Evolutionary conservation across 495 filamentous ascomycete species (phyloP).

Genomic region (Copromyces sp.): DNA sequence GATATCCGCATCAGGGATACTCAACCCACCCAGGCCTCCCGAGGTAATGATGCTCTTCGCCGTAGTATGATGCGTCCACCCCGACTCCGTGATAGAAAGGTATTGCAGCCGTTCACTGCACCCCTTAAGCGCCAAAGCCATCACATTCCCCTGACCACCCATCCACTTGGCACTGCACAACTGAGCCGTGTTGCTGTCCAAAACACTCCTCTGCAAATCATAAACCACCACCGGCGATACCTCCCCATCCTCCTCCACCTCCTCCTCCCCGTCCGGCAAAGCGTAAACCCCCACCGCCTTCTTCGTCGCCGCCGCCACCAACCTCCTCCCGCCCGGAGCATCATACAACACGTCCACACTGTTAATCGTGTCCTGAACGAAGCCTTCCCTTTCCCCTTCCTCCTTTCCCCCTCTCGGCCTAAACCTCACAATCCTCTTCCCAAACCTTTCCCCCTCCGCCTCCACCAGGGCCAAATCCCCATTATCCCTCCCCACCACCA

Average conservation of each 20-base stretch:
- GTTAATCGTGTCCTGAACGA: constrained; percentile 21
- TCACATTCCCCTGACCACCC: constrained; percentile 16
- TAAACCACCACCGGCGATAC: constrained; percentile 9
- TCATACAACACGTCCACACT: constrained; percentile 22
- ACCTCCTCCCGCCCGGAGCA: not conserved
- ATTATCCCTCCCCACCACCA: constrained; percentile 33
- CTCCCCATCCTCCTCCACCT: constrained; percentile 1
- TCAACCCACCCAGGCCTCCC: not conserved
- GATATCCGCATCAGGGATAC: constrained; percentile 9
- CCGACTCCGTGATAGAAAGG: constrained; percentile 27
- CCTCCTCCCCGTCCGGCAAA: constrained; percentile 2
- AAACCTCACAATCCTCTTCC: constrained; percentile 21
- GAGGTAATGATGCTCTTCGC: constrained; percentile 11
- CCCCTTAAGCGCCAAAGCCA: constrained; percentile 28
- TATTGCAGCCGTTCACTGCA: constrained; percentile 28
- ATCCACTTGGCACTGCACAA: constrained; percentile 29
- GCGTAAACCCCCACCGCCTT: constrained; percentile 22
- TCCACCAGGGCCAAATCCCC: constrained; percentile 31
- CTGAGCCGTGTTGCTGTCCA: constrained; percentile 2
- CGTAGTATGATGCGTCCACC: constrained; percentile 20
- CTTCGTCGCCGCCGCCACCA: constrained; percentile 20
- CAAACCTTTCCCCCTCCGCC: constrained; percentile 23
- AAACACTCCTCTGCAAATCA: constrained; percentile 8
- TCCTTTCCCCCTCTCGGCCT: not conserved
- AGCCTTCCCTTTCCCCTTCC: not conserved